These are phyloP conservation scores for Lentinula lateritia DNA, from an alignment of 768 basidiomycete genomes.

Conservation along the genomic window DNA sequence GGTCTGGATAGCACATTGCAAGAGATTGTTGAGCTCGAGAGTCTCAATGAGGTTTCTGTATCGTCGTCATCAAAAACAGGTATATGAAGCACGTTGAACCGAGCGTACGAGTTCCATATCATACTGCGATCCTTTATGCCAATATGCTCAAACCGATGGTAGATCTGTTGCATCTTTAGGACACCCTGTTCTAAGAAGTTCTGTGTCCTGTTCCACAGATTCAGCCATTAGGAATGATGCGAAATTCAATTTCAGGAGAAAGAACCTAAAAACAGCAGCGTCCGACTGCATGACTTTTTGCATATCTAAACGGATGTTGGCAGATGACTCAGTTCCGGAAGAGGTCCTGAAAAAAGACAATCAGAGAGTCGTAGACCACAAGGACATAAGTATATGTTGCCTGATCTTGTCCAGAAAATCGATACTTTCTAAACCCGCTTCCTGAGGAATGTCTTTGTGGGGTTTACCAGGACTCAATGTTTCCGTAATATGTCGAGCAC, in stretches of 20 bases:
- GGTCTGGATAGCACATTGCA: constrained; percentile 94
- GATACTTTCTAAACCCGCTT: constrained; percentile 80
- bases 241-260: constrained; percentile 6
- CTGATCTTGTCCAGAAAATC: constrained; percentile 86
- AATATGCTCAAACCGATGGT: constrained; percentile 83
- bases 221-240: not conserved
- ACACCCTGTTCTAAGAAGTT: constrained; percentile 89
- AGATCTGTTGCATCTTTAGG: constrained; percentile 75
- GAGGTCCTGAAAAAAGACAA: constrained; percentile 47
- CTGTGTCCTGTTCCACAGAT: constrained; percentile 57
- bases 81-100: not conserved
- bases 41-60: constrained; percentile 92
- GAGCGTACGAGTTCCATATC: constrained; percentile 96
- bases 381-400: constrained; percentile 15
- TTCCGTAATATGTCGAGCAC: constrained; percentile 94
- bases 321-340: constrained; percentile 77
- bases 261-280: constrained; percentile 90
- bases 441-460: constrained; percentile 81
- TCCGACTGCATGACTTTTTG: constrained; percentile 99
- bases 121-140: constrained; percentile 97
- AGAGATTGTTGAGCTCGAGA: constrained; percentile 90
- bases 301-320: constrained; percentile 89
- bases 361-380: not conserved
- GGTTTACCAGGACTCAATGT: constrained; percentile 85
- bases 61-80: not conserved